These are phyloP conservation scores for Ormosia emarginata DNA, from an alignment of 306 rosid genomes.

Conservation along the genomic window DNA sequence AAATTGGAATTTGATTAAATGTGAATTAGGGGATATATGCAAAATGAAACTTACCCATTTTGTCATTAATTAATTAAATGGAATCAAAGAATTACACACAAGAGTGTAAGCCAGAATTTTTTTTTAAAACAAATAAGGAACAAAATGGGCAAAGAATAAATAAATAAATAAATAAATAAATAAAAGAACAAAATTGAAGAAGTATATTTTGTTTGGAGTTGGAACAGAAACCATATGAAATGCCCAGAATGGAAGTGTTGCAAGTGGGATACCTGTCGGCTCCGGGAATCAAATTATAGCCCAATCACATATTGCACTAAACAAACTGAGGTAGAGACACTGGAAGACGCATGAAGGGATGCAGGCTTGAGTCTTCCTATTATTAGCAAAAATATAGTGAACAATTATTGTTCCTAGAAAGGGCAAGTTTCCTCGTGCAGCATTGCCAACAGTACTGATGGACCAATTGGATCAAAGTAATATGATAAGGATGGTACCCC, in stretches of 20 bases:
- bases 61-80: neutral
- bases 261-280: slow-evolving; percentile 31
- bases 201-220: neutral
- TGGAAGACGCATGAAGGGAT: slow-evolving; percentile 12
- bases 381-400: slow-evolving; percentile 25
- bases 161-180: neutral
- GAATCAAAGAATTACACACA: neutral
- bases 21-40: neutral
- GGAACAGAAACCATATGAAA: slow-evolving; percentile 23
- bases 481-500: slow-evolving; percentile 23
- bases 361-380: slow-evolving; percentile 21
- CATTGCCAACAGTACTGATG: slow-evolving; percentile 24
- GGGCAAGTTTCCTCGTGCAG: slow-evolving; percentile 37
- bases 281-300: slow-evolving; percentile 21
- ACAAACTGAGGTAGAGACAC: slow-evolving; percentile 10
- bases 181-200: neutral
- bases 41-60: neutral
- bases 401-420: slow-evolving; percentile 37
- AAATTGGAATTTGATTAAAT: neutral
- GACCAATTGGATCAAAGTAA: slow-evolving; percentile 33
- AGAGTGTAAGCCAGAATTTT: neutral
- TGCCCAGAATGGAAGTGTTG: slow-evolving; percentile 20
- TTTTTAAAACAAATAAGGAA: too few relatives aligned
- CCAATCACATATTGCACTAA: slow-evolving; percentile 24
- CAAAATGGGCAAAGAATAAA: neutral